Conservation (phyloP, 23 red algal species). For the Cyanidiococcus yangmingshanensis region DNA sequence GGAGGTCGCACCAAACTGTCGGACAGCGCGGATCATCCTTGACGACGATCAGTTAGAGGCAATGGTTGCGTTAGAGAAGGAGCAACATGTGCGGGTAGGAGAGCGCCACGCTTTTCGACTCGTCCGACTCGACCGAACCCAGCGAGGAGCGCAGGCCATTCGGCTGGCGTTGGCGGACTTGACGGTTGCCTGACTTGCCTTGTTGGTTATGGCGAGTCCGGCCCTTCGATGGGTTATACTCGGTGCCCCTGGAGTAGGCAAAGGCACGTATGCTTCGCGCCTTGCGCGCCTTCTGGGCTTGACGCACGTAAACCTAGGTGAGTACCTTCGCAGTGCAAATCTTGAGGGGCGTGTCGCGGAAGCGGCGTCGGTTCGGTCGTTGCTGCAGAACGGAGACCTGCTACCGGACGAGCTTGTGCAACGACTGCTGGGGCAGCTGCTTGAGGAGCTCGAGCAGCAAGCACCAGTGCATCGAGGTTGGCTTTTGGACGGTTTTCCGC, state of each 20-base stretch:
- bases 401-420: conserved; percentile 10
- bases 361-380: not conserved
- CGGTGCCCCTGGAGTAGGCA: conserved; percentile 27
- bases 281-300: not conserved
- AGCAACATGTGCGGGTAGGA: not conserved
- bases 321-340: not conserved
- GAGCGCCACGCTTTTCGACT: not conserved
- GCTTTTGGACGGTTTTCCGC: conserved; percentile 31
- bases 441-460: not conserved
- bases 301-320: conserved; percentile 17
- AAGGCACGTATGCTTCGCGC: conserved; percentile 30
- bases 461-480: not conserved
- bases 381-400: conserved; percentile 10
- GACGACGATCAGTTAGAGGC: not conserved
- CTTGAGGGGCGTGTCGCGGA: not conserved
- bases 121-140: not conserved
- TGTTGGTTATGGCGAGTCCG: not conserved
- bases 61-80: not conserved
- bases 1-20: not conserved
- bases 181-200: not conserved
- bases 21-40: not conserved
- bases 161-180: not conserved
- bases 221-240: conserved; percentile 15
- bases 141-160: not conserved
- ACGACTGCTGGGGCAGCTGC: not conserved